Base-by-base conservation (phyloP, 2,329 filamentous ascomycete genomes). In the Epichloe sp. region DNA sequence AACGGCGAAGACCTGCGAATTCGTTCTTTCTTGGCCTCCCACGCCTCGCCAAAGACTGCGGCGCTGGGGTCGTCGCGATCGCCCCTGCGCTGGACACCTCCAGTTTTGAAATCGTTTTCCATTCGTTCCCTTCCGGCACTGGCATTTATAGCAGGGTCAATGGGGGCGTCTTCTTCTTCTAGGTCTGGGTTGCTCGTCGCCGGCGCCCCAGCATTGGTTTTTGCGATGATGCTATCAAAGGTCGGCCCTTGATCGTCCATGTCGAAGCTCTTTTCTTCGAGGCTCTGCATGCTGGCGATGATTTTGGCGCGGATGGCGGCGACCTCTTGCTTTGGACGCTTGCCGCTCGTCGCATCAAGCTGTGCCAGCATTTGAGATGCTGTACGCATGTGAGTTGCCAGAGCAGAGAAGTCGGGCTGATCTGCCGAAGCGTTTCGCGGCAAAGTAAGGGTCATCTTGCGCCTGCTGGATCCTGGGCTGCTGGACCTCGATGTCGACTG, bases 71-170 rank as follows among this genome's bases (percentile, higher is more conserved):
- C 87, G 61, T 93, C 87, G 38, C 87, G 82, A 64, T 93, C 87
- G 36, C 86, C 86, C 62, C 86, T 85, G 49, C 85, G 79, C 62
- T 86, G 84, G 14, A 93, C 82, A 50, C 87, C 87, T 56, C 86
- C 87, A 14, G 87, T 93, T 71, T 89, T 91, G 65, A 88, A 79
- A 63, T 93, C 87, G 62, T 93, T 93, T 64, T 93, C 87, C 87
- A 93, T 93, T 52, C 87, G 78, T 51, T 86, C 87, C 49, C 85
- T 82, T 52, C 87, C 87, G 10, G 86, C 86, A 52, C 80, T 85
- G 14, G 81, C 75, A 58, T 86, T 86, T 53, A 83, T 73, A 26
- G 69, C 70, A 15, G 75, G 60, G 44, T 77, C 74, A 17, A 77
- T 63, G 3, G 73, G 66, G 3, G 71, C 69, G 14, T 77, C 79